These are phyloP conservation scores for Xylariaceae sp. DNA, from an alignment of 2,329 filamentous ascomycete genomes.

Conservation along the genomic window DNA sequence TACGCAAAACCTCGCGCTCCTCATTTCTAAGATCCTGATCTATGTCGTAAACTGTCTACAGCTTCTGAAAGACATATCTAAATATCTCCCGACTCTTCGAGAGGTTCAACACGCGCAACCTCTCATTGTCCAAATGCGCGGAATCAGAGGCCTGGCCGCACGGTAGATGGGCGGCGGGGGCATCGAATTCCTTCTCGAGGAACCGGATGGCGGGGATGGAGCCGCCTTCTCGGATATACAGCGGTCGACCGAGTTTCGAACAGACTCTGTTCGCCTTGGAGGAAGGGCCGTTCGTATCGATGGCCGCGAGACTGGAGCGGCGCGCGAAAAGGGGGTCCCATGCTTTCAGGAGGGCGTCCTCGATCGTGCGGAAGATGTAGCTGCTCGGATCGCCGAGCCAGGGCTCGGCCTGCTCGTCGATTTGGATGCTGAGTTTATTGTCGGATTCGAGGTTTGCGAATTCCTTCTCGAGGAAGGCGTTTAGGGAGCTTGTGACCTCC, in stretches of 20 bases:
- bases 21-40: not conserved
- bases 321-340: conserved; percentile 59
- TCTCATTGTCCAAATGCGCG: conserved; percentile 91
- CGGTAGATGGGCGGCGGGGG: conserved; percentile 85
- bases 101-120: conserved; percentile 81
- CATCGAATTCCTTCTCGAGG: conserved; percentile 86
- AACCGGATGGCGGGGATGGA: conserved; percentile 94
- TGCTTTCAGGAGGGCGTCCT: conserved; percentile 75
- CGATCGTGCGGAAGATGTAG: conserved; percentile 83
- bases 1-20: too few species aligned
- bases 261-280: conserved; percentile 6
- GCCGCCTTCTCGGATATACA: conserved; percentile 94
- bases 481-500: conserved; percentile 64
- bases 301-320: conserved; percentile 7
- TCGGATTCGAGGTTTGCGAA: conserved; percentile 72
- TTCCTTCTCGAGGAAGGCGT: conserved; percentile 60
- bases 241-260: conserved; percentile 53
- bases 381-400: conserved; percentile 93
- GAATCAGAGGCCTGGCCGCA: conserved; percentile 93
- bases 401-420: conserved; percentile 90
- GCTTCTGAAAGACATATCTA: conserved; percentile 69
- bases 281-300: conserved; percentile 20
- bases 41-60: conserved; percentile 36
- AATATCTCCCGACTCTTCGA: conserved; percentile 92
- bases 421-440: conserved; percentile 73